Base-by-base conservation (phyloP, 257 asterid genomes). In the Solanum etuberosum region DNA sequence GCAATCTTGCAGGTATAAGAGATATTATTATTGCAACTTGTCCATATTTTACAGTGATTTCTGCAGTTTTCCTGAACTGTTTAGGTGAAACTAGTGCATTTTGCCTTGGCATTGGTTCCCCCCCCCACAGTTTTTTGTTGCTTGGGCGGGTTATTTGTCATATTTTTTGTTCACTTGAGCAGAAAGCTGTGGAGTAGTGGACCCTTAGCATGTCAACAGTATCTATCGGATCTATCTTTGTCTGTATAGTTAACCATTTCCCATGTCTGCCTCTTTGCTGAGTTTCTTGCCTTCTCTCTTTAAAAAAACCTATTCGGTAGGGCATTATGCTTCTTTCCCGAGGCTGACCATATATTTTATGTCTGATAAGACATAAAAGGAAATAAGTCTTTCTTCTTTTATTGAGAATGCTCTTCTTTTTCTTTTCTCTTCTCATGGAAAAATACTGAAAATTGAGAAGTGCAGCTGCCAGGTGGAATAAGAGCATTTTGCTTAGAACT, bases 1-100 rank as follows among this genome's bases (percentile, higher is more conserved):
- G 67, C 42, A 46, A 96, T 86, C 98, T 96, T 57, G 98, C 98
- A 86, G 99, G 99, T 95, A 92, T 38, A 74, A 72, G 37, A 73
- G 51, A 73, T n/a, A n/a, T 37, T 73, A 35, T 37, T 73, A 8
- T 73, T 73, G 82, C 82, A 73, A 37, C 9, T 35, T 73, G 82
- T 37, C 31, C 51, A 73, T 73, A 21, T 21, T 20, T 21, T 10
- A 35, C 16, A 37, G 48, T 73, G 82, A 73, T 38, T 37, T 35
- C 51, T 35, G 51, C 82, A 10, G 10, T 11, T 21, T 5, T 21
- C 6, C 51, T 37, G 81, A 37, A 21, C 20, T 35, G 15, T 21
- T 73, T 21, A 21, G 21, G 9, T 73, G 82, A 37, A 73, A 21
- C 82, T 9, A 35, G 85, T 46, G 59, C 25, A 46, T 80, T 42